Evolutionary conservation across 1,284 basidiomycete species (phyloP), one percentile per base, ranked within the genome.

Genomic region (Naganishia cerealis): DNA sequence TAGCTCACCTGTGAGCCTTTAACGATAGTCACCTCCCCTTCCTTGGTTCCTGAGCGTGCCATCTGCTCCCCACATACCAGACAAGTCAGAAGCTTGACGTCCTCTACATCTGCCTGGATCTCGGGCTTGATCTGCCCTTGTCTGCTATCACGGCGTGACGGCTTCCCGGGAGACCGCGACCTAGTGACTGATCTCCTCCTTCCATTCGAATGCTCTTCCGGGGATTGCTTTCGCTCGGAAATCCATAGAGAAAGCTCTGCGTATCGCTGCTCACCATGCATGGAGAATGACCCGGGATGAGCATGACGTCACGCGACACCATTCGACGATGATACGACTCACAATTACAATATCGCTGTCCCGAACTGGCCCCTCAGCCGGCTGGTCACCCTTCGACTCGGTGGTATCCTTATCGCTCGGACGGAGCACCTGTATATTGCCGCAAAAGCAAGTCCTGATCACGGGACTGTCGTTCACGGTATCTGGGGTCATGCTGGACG

Each of bases 21-120:
- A 3, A 61, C 12, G 5, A 57, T 12, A 7, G 38, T 38, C 5
- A 57, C 55, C 39, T 40, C 55, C 21, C 21, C 38, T 40, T 21
- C n/a, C 21, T 40, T 39, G 4, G 15, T 29, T 9, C 29, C 57
- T 18, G 38, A 33, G 3, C 57, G 57, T 26, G 39, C 61, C 3
- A 63, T 21, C 9, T 54, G 38, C 1, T 63, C 52, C 7, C 61
- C 36, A 54, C 61, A 63, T 2, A 63, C 50, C 38, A 54, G 16
- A 63, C 61, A 63, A 21, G 13, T 42, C 39, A 63, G 40, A 9
- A 40, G 29, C 50, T 16, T 50, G 46, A 50, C 21, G 24, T 50
- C 46, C 5, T 50, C 46, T 24, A 3, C 10, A 24, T 50, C 21
- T 24, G 46, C 8, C 24, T 50, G 46, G 10, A 21, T 24, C 13